A percentile compares a stretch with the other conserved stretches of the same genome.
These are phyloP conservation scores for Geranomyces variabilis DNA, from an alignment of 192 early-diverging fungal species.

Conservation along the genomic window DNA sequence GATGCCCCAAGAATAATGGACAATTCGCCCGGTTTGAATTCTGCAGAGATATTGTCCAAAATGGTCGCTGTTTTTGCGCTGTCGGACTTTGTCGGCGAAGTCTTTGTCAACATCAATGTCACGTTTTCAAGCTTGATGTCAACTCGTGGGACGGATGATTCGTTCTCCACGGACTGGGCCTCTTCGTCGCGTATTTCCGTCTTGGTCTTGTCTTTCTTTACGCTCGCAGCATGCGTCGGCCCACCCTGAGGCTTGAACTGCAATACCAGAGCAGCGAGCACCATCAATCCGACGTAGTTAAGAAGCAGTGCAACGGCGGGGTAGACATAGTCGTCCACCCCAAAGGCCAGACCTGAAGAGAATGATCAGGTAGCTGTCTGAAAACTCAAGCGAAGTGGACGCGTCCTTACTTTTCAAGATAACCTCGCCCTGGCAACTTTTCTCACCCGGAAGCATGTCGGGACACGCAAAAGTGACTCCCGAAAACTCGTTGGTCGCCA, in stretches of 20 bases:
- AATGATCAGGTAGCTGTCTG: too few relatives aligned
- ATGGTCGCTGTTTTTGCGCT: slow-evolving; percentile 12
- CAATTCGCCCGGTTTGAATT: slow-evolving; percentile 41
- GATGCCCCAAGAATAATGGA: slow-evolving; percentile 51
- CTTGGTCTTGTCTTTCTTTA: background rate
- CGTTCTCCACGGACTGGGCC: background rate
- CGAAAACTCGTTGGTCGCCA: slow-evolving; percentile 50
- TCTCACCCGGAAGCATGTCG: slow-evolving; percentile 15
- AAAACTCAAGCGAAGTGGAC: too few relatives aligned
- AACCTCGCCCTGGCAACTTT: slow-evolving; percentile 42
- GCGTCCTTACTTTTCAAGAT: slow-evolving; percentile 18
- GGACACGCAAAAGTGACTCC: slow-evolving; percentile 43
- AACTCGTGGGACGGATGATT: slow-evolving; percentile 15
- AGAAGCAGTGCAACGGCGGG: slow-evolving; percentile 34
- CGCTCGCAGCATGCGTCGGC: slow-evolving; percentile 21
- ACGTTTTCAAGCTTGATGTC: slow-evolving; percentile 29
- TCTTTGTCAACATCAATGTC: slow-evolving; percentile 8
- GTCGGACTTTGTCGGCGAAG: background rate
- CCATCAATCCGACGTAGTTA: slow-evolving; percentile 33
- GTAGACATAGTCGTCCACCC: slow-evolving; percentile 21
- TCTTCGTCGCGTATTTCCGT: slow-evolving; percentile 7
- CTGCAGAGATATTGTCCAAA: slow-evolving; percentile 35
- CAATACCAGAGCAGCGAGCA: slow-evolving; percentile 35
- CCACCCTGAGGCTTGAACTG: slow-evolving; percentile 16
- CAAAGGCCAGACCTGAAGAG: slow-evolving; percentile 27